Conservation (phyloP, 257 asterid species). For the Solanum pennellii region DNA sequence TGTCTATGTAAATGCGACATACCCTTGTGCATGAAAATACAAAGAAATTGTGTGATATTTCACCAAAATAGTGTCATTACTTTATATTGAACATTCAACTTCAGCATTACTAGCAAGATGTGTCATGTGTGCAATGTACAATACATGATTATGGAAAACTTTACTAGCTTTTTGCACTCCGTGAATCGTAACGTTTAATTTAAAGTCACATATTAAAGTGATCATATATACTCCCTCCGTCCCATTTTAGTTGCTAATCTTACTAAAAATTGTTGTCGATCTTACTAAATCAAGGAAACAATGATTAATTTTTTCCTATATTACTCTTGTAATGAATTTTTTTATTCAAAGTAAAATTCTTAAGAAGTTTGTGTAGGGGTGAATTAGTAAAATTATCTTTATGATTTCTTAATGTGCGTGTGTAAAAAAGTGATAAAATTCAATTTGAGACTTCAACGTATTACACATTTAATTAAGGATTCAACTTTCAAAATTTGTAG, state of each 20-base stretch:
- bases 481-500: not conserved
- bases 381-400: too few relatives aligned
- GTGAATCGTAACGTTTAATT: not conserved
- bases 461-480: not conserved
- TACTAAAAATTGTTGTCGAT: not conserved
- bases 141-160: not conserved
- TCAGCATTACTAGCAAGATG: not conserved
- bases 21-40: not conserved
- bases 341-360: too few relatives aligned
- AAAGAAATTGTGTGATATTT: not conserved
- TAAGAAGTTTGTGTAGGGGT: not conserved
- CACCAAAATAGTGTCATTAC: not conserved
- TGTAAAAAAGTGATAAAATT: not conserved
- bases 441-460: not conserved
- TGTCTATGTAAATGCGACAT: not conserved
- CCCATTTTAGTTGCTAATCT: not conserved
- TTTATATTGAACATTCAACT: not conserved
- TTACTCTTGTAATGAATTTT: too few relatives aligned
- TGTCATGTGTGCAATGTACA: not conserved
- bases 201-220: not conserved
- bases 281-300: not conserved
- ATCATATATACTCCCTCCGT: fast-evolving
- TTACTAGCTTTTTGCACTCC: not conserved
- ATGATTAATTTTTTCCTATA: too few relatives aligned
- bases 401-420: too few relatives aligned